phyloP scores from a whole-genome alignment of 768 basidiomycete species.

The Mycena vitilis region DNA sequence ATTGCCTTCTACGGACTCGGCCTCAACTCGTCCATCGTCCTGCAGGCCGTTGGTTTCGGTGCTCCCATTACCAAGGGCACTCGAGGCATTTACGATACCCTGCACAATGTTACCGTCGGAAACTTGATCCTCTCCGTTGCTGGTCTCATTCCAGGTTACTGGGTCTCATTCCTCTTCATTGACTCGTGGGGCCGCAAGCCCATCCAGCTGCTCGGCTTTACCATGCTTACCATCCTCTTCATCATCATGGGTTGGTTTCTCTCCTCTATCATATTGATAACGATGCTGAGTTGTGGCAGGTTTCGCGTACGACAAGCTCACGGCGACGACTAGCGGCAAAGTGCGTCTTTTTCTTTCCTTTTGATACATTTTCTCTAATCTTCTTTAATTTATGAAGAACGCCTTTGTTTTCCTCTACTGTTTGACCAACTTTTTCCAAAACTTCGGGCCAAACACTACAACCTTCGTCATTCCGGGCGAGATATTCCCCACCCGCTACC shows the following conservation, averaged over 20 bases:
- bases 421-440: constrained; percentile 31
- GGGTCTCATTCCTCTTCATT: not conserved
- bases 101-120: not conserved
- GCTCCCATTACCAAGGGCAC: not conserved
- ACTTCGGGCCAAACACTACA: not conserved
- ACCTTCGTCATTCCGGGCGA: not conserved
- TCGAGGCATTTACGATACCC: not conserved
- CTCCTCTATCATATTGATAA: not conserved
- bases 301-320: constrained; percentile 43
- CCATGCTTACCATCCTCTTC: not conserved
- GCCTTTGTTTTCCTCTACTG: constrained; percentile 88
- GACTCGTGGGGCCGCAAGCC: not conserved
- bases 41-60: not conserved
- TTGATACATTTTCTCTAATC: too few relatives aligned
- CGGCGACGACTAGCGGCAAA: constrained; percentile 48
- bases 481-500: not conserved
- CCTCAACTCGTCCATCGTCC: not conserved
- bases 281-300: not conserved
- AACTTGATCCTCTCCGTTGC: not conserved
- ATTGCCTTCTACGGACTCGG: not conserved
- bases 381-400: constrained; percentile 39
- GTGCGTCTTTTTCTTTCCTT: too few relatives aligned
- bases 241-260: not conserved
- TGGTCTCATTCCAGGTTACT: not conserved
- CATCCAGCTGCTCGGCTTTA: not conserved